These are phyloP conservation scores for Chloranthus sessilifolius DNA, from an alignment of 164 flowering plant species.

Conservation along the genomic window DNA sequence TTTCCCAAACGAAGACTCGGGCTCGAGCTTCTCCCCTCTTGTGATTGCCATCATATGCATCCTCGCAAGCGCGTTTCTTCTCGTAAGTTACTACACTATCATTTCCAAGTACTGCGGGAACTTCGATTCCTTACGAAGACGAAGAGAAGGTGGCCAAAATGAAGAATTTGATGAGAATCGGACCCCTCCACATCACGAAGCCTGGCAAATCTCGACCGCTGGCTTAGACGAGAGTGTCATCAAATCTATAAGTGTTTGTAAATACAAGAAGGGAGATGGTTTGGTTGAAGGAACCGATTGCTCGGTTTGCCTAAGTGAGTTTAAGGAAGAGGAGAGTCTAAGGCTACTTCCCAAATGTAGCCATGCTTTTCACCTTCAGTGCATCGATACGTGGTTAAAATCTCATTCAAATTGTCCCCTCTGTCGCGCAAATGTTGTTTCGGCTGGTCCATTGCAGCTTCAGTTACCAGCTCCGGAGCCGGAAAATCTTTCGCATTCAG, in stretches of 20 bases:
- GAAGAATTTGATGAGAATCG: conserved; percentile 25
- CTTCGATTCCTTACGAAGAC: conserved; percentile 14
- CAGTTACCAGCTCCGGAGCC: conserved; percentile 15
- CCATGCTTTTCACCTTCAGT: conserved; percentile 73
- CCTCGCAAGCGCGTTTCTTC: conserved; percentile 64
- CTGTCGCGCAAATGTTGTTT: conserved; percentile 50
- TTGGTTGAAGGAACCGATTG: conserved; percentile 70
- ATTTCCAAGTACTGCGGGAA: conserved; percentile 58
- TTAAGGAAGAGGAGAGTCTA: conserved; percentile 59
- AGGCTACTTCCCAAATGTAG: conserved; percentile 76
- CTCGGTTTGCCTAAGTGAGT: conserved; percentile 73
- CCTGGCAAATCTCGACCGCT: conserved; percentile 28
- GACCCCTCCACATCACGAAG: conserved; percentile 26
- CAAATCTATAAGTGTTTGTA: conserved; percentile 52
- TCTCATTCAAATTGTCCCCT: conserved; percentile 81
- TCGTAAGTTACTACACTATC: conserved; percentile 61
- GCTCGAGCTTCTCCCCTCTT: conserved; percentile 60
- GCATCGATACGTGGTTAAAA: conserved; percentile 84
- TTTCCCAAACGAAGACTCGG: conserved; percentile 35
- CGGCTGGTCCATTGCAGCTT: conserved; percentile 14
- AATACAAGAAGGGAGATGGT: conserved; percentile 62
- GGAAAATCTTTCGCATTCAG: conserved; percentile 7
- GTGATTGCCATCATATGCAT: conserved; percentile 73
- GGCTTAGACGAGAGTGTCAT: conserved; percentile 75
- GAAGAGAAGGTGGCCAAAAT: conserved; percentile 9